phyloP scores from a whole-genome alignment of 2,329 filamentous ascomycete species.

The Orbilia brochopaga region DNA sequence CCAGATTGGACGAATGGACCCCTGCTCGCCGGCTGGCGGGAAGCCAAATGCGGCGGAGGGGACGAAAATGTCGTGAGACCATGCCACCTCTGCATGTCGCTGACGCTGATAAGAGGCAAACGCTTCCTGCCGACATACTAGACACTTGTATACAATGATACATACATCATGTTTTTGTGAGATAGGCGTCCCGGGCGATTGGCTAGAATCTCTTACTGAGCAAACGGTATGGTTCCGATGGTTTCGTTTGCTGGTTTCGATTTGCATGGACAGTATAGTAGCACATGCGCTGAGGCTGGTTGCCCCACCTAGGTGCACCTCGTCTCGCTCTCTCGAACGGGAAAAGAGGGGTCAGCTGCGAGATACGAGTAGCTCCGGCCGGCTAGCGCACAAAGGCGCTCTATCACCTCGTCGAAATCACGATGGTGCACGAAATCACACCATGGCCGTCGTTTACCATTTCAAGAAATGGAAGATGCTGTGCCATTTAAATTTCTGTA shows the following conservation, averaged over 20 bases:
- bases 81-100: slow-evolving; percentile 3
- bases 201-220: too few relatives aligned
- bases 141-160: too few relatives aligned
- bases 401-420: slow-evolving; percentile 2
- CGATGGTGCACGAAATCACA: too few relatives aligned
- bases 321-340: slow-evolving; percentile 7
- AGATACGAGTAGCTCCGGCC: background rate
- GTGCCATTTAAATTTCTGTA: too few relatives aligned
- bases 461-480: too few relatives aligned
- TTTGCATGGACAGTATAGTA: slow-evolving; percentile 29
- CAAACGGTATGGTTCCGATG: background rate
- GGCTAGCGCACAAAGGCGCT: background rate
- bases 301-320: slow-evolving; percentile 36
- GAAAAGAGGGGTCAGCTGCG: too few relatives aligned
- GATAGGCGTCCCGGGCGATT: slow-evolving; percentile 5
- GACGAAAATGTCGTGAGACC: slow-evolving; percentile 16
- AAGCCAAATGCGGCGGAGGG: background rate
- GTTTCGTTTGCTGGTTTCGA: slow-evolving; percentile 5
- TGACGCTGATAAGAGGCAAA: slow-evolving; percentile 21
- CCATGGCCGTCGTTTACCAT: too few relatives aligned
- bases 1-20: slow-evolving; percentile 17
- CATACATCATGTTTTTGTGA: too few relatives aligned
- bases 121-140: slow-evolving; percentile 11
- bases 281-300: slow-evolving; percentile 26
- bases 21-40: slow-evolving; percentile 1